Evolutionary conservation across 2,329 filamentous ascomycete species (phyloP).

Genomic region (Ceratocystis alfenasii): DNA sequence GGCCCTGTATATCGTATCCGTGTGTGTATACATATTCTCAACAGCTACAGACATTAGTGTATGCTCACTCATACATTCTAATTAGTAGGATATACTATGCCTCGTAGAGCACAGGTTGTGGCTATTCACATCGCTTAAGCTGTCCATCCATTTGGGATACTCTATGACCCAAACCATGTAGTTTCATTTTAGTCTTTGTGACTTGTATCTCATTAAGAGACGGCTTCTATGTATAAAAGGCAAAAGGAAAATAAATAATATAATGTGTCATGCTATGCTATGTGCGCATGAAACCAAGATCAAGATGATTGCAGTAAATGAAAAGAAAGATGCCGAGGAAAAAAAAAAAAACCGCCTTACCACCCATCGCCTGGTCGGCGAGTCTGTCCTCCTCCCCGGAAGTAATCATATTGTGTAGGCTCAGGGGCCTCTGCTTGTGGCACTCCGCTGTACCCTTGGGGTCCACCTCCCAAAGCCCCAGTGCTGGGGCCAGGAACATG

Average conservation of each 20-base stretch:
- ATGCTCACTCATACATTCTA: no score
- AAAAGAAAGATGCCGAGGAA: background rate
- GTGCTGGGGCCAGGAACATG: constrained; percentile 33
- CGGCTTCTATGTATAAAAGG: constrained; percentile 1
- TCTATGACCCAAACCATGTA: background rate
- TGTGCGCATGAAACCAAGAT: background rate
- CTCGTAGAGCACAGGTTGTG: no score
- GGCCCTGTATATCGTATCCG: background rate
- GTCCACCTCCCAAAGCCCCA: constrained; percentile 46
- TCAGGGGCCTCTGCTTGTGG: constrained; percentile 43
- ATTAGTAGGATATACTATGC: no score
- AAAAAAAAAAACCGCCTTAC: constrained; percentile 24
- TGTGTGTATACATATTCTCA: background rate
- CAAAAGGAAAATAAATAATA: constrained; percentile 21
- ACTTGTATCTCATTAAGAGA: background rate
- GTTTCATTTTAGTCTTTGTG: no score
- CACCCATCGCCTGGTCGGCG: constrained; percentile 33
- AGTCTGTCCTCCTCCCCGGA: constrained; percentile 32
- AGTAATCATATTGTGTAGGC: constrained; percentile 46
- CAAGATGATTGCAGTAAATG: background rate
- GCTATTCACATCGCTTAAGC: no score
- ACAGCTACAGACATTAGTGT: no score
- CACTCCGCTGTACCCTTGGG: constrained; percentile 47
- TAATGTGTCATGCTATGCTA: constrained; percentile 10
- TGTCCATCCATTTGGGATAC: no score